phyloP scores from a whole-genome alignment of 2,329 filamentous ascomycete genomes.

The Colletotrichum sidae region DNA sequence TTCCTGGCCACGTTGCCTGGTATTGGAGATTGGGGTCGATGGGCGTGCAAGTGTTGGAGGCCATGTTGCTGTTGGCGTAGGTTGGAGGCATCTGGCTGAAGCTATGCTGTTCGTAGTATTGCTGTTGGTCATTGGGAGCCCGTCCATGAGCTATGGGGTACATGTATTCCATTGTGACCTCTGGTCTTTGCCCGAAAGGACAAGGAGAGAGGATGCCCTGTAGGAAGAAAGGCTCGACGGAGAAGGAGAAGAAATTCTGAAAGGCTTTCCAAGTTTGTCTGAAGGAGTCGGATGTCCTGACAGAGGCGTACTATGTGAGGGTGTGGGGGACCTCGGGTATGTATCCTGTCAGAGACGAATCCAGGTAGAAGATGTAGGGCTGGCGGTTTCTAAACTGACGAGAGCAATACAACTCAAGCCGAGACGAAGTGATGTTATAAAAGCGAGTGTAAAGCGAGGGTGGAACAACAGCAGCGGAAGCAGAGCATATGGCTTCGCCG shows the following conservation, averaged over 20 bases:
- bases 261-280: not conserved
- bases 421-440: slow-evolving; percentile 18
- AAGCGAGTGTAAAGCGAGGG: slow-evolving; percentile 14
- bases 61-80: slow-evolving; percentile 9
- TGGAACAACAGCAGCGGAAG: not conserved
- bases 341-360: not conserved
- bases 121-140: slow-evolving; percentile 4
- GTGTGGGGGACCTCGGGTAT: not conserved
- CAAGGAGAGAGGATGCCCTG: too few relatives aligned
- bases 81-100: slow-evolving; percentile 19
- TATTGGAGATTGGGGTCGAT: slow-evolving; percentile 31
- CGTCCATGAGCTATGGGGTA: slow-evolving; percentile 16
- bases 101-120: slow-evolving; percentile 21
- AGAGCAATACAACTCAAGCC: not conserved
- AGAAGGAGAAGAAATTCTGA: not conserved
- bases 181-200: too few relatives aligned
- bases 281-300: not conserved
- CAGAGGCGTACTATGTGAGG: not conserved
- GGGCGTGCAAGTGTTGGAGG: slow-evolving; percentile 5
- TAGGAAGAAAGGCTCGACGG: not conserved
- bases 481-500: not conserved
- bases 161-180: slow-evolving; percentile 16
- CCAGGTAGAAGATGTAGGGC: slow-evolving; percentile 6
- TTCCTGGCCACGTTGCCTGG: slow-evolving; percentile 22
- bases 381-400: not conserved